phyloP scores from a whole-genome alignment of 805 yeast genomes.

The Kuraishia floccosa region DNA sequence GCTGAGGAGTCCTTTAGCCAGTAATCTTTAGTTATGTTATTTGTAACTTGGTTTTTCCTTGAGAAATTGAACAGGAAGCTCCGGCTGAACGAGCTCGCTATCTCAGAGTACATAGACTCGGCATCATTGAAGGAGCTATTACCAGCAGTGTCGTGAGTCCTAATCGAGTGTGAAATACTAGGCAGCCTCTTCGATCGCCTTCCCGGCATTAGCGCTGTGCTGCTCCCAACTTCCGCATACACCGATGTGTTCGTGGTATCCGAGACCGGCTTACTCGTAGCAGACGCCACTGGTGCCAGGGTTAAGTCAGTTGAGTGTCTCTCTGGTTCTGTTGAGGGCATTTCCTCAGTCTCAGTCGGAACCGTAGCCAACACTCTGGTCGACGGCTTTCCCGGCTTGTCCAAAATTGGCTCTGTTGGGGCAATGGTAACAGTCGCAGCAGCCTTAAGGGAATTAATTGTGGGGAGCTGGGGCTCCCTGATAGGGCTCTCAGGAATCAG shows the following conservation, averaged over 20 bases:
- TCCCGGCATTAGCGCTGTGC: background rate
- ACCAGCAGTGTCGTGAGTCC: background rate
- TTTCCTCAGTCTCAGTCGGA: background rate
- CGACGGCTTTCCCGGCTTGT: background rate
- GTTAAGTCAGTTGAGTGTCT: background rate
- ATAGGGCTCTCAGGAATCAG: background rate
- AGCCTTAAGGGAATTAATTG: too few species aligned
- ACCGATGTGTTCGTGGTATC: constrained; percentile 1
- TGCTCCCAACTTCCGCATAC: background rate
- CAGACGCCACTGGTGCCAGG: background rate
- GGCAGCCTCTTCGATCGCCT: constrained; percentile 1
- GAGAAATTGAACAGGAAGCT: constrained; percentile 3
- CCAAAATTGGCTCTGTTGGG: background rate
- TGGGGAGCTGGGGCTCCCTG: background rate
- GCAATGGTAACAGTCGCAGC: background rate
- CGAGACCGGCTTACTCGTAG: background rate
- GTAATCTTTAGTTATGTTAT: constrained; percentile 60
- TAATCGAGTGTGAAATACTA: constrained; percentile 3
- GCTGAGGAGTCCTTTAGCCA: constrained; percentile 97
- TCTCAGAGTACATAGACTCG: constrained; percentile 3
- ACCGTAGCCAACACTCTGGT: background rate
- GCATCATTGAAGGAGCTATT: constrained; percentile 1
- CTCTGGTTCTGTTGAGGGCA: background rate
- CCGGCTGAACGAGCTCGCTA: constrained; percentile 1
- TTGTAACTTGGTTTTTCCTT: constrained; percentile 11